A percentile compares a stretch with the other conserved stretches of the same genome.
These are phyloP conservation scores for Solanum arcanum DNA, from an alignment of 257 asterid genomes.

Conservation along the genomic window DNA sequence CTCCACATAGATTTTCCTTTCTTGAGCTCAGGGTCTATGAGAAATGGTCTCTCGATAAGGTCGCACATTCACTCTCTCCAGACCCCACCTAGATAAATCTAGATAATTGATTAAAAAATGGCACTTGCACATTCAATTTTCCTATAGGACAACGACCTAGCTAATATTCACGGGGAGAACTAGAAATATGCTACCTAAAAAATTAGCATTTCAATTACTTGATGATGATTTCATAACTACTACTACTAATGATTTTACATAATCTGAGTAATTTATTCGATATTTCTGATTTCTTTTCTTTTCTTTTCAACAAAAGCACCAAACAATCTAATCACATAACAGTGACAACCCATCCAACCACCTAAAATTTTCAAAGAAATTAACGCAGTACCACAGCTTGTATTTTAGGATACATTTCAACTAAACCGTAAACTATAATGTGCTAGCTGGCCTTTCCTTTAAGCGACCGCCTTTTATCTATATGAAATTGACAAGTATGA, in stretches of 20 bases:
- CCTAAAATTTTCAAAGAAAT: neutral
- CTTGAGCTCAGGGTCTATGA: neutral
- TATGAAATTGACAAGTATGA: neutral
- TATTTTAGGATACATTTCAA: neutral
- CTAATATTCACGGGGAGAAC: neutral
- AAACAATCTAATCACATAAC: neutral
- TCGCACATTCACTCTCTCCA: neutral
- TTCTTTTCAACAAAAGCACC: neutral
- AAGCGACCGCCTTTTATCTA: neutral
- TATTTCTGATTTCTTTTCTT: neutral
- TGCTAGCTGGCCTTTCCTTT: neutral
- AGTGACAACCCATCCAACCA: neutral
- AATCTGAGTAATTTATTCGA: neutral
- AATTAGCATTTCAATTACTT: neutral
- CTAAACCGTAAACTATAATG: neutral
- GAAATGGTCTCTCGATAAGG: rapidly evolving
- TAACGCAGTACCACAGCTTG: neutral
- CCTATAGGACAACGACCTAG: neutral
- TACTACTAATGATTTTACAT: neutral
- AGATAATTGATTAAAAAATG: neutral
- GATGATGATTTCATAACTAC: neutral
- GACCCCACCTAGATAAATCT: neutral
- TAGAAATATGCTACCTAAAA: neutral
- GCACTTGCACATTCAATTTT: neutral
- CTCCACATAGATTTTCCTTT: neutral